A percentile compares a stretch with the other conserved stretches of the same genome.
phyloP scores from a whole-genome alignment of 2,329 filamentous ascomycete genomes.

The Colletotrichum eremochloae region DNA sequence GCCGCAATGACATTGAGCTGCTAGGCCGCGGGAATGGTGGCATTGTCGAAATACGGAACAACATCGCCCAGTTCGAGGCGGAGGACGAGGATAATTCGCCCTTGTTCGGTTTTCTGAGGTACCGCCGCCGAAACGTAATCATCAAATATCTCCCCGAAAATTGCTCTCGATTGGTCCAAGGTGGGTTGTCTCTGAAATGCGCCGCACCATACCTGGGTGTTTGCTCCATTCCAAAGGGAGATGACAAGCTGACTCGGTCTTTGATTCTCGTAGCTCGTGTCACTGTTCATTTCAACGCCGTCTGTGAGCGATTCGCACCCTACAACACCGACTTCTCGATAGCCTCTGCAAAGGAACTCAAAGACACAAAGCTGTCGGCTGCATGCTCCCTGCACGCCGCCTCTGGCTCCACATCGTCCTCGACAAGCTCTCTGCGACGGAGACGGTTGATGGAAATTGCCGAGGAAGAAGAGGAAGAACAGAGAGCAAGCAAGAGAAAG shows the following conservation, averaged over 20 bases:
- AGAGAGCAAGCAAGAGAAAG: constrained; percentile 69
- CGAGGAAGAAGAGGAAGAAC: constrained; percentile 89
- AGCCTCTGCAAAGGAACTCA: constrained; percentile 80
- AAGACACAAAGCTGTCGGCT: constrained; percentile 87
- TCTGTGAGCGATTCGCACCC: constrained; percentile 81
- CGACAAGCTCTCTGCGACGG: constrained; percentile 81
- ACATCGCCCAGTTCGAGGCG: constrained; percentile 78
- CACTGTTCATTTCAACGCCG: constrained; percentile 76
- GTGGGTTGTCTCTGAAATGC: constrained; percentile 63
- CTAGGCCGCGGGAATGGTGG: constrained; percentile 83
- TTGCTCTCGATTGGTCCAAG: constrained; percentile 92
- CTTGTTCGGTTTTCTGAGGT: constrained; percentile 91
- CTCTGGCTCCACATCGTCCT: constrained; percentile 87
- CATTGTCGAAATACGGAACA: constrained; percentile 84
- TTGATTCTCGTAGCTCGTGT: constrained; percentile 75
- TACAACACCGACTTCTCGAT: constrained; percentile 90
- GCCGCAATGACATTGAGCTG: constrained; percentile 88
- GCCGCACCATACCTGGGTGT: constrained; percentile 24
- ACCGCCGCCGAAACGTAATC: constrained; percentile 89
- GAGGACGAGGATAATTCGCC: constrained; percentile 76
- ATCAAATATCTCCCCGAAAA: constrained; percentile 94
- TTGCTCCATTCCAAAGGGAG: constrained; percentile 28
- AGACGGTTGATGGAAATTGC: constrained; percentile 90
- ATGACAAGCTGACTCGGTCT: constrained; percentile 36
- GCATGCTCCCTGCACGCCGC: constrained; percentile 92